Evolutionary conservation across 441 rosid species (phyloP), one percentile per base, ranked within the genome.

Genomic region (Oxalis stricta): DNA sequence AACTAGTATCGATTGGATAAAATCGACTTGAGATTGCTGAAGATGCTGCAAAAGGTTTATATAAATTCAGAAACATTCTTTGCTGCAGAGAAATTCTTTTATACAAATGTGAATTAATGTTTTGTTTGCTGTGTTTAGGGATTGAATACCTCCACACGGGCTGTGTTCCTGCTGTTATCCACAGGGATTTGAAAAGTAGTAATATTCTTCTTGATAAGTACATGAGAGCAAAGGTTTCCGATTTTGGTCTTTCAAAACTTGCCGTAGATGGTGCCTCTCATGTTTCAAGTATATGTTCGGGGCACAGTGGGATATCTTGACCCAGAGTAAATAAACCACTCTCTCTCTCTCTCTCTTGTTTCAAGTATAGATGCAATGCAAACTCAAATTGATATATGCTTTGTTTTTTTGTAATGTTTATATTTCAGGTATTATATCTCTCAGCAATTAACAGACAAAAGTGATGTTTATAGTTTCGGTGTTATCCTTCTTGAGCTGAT

Each of bases 241-340:
- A 91, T 68, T 91, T 91, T 20, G 99, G 99, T 15, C 82, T 91
- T 43, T 91, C 96, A 9, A 91, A 91, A 55, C 57, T 81, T 5
- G 87, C 87, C 2, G 82, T 73, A 10, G 96, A 91, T 19, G 99
- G 95, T 35, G 82, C 65, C 50, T 91, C 99, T 40, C 99, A 91
- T 17, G 96, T 91, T 41, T 91, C 96, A 2, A 91, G 99, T 67
- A 73, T 91, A 58, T n/a, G 99, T 91, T 51, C 80, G 96, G 38
- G 99, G 99, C 59, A 91, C 99, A 20, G 83, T 91, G 16, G 99
- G 99, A 18, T 91, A 91, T 54, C 62, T 91, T 50, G 99, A 91
- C 61, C 99, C 99, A 0, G 99, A 91, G 99, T 91, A 76, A 60
- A 86, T 26, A 54, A 41, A n/a, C n/a, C n/a, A n/a, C n/a, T n/a